Evolutionary conservation across 345 rosid genomes (phyloP).

Genomic region (Barbarea vulgaris): DNA sequence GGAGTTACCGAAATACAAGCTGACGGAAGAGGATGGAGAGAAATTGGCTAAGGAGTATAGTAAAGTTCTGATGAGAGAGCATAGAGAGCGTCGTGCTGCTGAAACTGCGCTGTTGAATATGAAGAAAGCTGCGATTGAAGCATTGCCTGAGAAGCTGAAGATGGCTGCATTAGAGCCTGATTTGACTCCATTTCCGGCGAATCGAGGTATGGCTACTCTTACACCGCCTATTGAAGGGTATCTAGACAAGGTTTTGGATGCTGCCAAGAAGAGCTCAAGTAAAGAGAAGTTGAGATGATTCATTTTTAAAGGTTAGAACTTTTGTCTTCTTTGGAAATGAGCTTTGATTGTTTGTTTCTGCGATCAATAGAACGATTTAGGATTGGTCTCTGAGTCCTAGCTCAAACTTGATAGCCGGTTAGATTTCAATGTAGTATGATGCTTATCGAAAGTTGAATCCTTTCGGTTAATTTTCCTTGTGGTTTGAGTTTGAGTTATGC

Average conservation of each 20-base stretch:
- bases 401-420: background rate
- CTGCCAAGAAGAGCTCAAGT: slow-evolving; percentile 62
- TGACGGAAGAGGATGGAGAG: slow-evolving; percentile 84
- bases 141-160: slow-evolving; percentile 77
- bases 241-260: slow-evolving; percentile 82
- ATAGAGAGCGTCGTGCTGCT: slow-evolving; percentile 80
- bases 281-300: slow-evolving; percentile 81
- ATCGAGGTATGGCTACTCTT: slow-evolving; percentile 80
- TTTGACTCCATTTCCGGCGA: slow-evolving; percentile 73
- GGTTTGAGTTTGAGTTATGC: background rate
- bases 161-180: slow-evolving; percentile 80
- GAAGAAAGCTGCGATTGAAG: slow-evolving; percentile 88
- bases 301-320: slow-evolving; percentile 20
- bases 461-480: background rate
- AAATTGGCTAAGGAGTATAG: slow-evolving; percentile 86
- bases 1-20: slow-evolving; percentile 76
- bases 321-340: background rate
- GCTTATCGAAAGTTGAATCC: background rate
- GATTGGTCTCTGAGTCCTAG: background rate
- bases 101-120: slow-evolving; percentile 59
- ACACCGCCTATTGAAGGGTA: slow-evolving; percentile 98
- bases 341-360: background rate
- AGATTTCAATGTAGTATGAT: no score
- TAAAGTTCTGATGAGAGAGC: slow-evolving; percentile 82
- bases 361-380: background rate